A percentile compares a stretch with the other conserved stretches of the same genome.
Evolutionary conservation across 257 asterid species (phyloP).

Genomic region (Linaria vulgaris): DNA sequence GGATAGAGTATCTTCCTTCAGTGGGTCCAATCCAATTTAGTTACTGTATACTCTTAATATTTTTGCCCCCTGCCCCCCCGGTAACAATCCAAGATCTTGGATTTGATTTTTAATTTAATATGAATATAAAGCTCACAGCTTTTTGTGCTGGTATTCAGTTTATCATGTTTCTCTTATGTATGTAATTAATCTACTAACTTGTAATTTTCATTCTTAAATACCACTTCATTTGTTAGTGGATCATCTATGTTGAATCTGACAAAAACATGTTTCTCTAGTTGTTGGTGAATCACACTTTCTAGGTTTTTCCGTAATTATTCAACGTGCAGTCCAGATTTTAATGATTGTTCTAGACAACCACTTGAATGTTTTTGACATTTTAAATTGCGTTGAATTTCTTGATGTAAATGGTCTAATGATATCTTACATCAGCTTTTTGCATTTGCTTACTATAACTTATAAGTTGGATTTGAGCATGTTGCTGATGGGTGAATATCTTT

Average conservation of each 20-base stretch:
- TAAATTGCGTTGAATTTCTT: not conserved
- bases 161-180: not conserved
- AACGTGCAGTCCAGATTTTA: not conserved
- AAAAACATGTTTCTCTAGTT: slow-evolving; percentile 1
- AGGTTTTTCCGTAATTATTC: slow-evolving; percentile 15
- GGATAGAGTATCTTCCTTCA: no score
- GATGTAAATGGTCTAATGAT: not conserved
- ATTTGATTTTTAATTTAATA: not conserved
- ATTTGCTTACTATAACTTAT: slow-evolving; percentile 9
- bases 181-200: not conserved
- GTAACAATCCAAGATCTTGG: not conserved
- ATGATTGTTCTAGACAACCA: not conserved
- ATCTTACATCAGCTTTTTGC: not conserved
- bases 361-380: not conserved
- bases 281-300: not conserved
- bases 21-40: no score
- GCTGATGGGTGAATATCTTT: not conserved
- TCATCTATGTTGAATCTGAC: slow-evolving; percentile 11
- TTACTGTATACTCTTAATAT: no score
- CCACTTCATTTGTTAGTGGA: not conserved
- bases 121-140: not conserved
- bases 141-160: not conserved
- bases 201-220: not conserved
- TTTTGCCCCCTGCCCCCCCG: no score
- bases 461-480: slow-evolving; percentile 4